Base-by-base conservation (phyloP, 2,329 filamentous ascomycete species). In the Beauveria rudraprayagi region DNA sequence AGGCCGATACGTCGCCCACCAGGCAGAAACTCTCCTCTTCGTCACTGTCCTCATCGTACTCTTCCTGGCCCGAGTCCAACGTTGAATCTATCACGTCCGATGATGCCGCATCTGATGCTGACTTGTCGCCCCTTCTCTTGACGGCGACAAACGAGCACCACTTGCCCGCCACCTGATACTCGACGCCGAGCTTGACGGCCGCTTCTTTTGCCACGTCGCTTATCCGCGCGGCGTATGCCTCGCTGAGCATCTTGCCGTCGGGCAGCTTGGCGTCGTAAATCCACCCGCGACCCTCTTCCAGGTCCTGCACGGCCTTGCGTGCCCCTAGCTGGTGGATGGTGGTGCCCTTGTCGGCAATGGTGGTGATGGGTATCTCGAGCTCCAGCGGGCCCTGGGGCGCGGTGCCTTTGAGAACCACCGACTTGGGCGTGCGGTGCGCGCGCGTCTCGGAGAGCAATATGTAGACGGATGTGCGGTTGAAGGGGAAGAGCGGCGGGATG, bases 61-160 rank as follows among this genome's bases (percentile, higher is more conserved):
- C 8, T 14, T 53, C 11, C 11, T 40, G 30, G 7, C 11, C 14
- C 10, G 10, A 10, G 2, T 37, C 9, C 11, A n/a, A 9, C 5
- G 40, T 46, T 5, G 9, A 14, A 10, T 4, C 41, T 19, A 10
- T 19, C 11, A 14, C n/a, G n/a, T 19, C 22, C 11, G 19, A 47
- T 6, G 43, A 30, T 43, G 22, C 3, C 43, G 34, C 44, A 2
- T 50, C 26, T 14, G 10, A 19, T 3, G 17, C 2, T 8, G 19
- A 37, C 19, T 19, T 56, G 6, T 37, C 17, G 56, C 34, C 53
- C 14, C 37, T 24, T 22, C 48, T 60, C 24, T 50, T 53, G 1
- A 89, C 77, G 2, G 89, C 89, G 3, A 91, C 83, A 64, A 91
- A 92, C 0, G 87, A 89, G 67, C 84, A 89, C 81, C 84, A 89